Evolutionary conservation across 164 flowering plant genomes (phyloP).

Genomic region (Vitis rotundifolia): DNA sequence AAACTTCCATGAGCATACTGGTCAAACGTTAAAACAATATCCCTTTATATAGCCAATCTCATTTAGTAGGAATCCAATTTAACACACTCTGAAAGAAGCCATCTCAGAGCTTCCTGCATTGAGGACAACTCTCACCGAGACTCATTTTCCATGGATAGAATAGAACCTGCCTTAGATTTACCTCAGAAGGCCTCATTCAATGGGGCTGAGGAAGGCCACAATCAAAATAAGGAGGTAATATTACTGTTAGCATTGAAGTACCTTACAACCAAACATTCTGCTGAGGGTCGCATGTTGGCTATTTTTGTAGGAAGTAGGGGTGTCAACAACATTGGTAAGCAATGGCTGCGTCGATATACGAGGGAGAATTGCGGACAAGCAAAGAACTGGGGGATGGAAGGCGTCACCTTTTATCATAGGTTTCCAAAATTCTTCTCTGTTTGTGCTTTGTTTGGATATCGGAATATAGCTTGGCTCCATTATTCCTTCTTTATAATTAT

Average conservation of each 20-base stretch:
- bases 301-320: background rate
- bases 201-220: background rate
- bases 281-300: background rate
- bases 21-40: too few relatives aligned
- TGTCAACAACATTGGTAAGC: slow-evolving; percentile 34
- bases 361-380: slow-evolving; percentile 59
- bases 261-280: background rate
- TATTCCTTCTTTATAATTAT: background rate
- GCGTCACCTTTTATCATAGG: slow-evolving; percentile 73
- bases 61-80: too few relatives aligned
- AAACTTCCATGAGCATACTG: too few relatives aligned
- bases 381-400: slow-evolving; percentile 70
- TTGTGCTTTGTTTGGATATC: background rate
- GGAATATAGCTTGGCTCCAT: too few relatives aligned
- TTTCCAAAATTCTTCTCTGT: background rate
- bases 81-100: too few relatives aligned
- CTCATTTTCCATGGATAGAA: too few relatives aligned
- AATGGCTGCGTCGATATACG: slow-evolving; percentile 54
- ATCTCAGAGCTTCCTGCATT: too few relatives aligned
- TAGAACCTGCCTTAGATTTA: too few relatives aligned
- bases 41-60: too few relatives aligned
- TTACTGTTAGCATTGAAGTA: background rate
- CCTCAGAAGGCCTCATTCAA: background rate
- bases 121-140: too few relatives aligned
- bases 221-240: background rate